Evolutionary conservation across 306 rosid species (phyloP).

Genomic region (Prunus dulcis): DNA sequence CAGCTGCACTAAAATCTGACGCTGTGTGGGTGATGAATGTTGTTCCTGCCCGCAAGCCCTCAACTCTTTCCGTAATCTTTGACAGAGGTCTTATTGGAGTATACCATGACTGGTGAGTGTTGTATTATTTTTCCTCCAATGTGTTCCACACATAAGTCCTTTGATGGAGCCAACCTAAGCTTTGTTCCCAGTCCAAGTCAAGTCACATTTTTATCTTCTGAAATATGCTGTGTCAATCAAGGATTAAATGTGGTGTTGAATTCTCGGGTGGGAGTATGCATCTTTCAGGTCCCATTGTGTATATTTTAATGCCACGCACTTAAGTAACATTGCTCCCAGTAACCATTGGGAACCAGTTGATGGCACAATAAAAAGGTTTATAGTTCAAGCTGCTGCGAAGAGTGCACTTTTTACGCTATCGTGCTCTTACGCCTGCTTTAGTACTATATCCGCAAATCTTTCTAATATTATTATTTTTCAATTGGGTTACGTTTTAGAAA

Average conservation of each 20-base stretch:
- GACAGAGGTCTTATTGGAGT: slow-evolving; percentile 94
- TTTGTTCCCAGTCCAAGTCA: background rate
- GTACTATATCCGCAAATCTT: background rate
- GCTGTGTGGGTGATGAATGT: slow-evolving; percentile 98
- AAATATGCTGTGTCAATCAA: background rate
- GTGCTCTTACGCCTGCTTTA: background rate
- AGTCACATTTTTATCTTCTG: background rate
- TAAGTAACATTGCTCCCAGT: background rate
- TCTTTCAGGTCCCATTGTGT: background rate
- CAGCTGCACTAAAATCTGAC: slow-evolving; percentile 79
- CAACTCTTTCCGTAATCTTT: slow-evolving; percentile 71
- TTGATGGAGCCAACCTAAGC: background rate
- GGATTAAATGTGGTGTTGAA: background rate
- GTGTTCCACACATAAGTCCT: background rate
- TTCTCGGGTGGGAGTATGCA: background rate
- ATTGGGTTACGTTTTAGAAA: background rate
- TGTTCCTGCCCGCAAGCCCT: slow-evolving; percentile 67
- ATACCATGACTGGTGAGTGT: slow-evolving; percentile 89
- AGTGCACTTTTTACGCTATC: slow-evolving; percentile 4
- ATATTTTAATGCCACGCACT: background rate
- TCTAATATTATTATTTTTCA: background rate
- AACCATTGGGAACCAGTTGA: too few species aligned
- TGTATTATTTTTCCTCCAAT: background rate
- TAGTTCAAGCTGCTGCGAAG: background rate
- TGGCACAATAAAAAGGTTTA: too few species aligned